Evolutionary conservation across 768 basidiomycete genomes (phyloP).

Genomic region (Pleurotus salmoneostramineus): DNA sequence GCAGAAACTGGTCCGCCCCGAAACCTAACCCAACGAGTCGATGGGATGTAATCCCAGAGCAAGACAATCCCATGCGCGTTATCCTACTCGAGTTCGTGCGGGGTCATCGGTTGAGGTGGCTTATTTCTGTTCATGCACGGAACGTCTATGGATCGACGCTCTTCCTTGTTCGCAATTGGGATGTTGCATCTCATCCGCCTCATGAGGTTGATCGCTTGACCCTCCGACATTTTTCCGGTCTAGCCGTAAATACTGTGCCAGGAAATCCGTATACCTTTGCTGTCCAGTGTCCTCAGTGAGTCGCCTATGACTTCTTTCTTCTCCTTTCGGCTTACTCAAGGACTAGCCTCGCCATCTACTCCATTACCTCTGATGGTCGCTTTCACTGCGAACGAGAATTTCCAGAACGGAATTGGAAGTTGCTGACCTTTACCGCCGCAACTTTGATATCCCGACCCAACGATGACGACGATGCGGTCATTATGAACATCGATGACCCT

Average conservation of each 20-base stretch:
- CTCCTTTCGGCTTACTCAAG: constrained; percentile 1
- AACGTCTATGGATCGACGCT: constrained; percentile 13
- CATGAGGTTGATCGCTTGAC: constrained; percentile 38
- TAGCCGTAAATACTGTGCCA: constrained; percentile 41
- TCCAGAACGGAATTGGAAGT: constrained; percentile 25
- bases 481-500: constrained; percentile 32
- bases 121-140: constrained; percentile 40
- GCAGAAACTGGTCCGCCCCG: constrained; percentile 45
- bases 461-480: constrained; percentile 22
- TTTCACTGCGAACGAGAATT: constrained; percentile 28
- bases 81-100: constrained; percentile 46
- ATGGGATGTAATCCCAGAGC: constrained; percentile 19
- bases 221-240: constrained; percentile 32
- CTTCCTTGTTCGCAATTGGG: constrained; percentile 55
- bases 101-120: constrained; percentile 32
- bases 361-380: constrained; percentile 30
- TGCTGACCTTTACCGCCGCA: constrained; percentile 31
- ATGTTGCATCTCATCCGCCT: constrained; percentile 29
- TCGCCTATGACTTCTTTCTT: neutral
- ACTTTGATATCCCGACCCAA: constrained; percentile 32
- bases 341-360: constrained; percentile 37
- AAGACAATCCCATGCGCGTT: constrained; percentile 26
- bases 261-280: constrained; percentile 31
- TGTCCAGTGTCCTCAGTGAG: constrained; percentile 39
- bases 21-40: constrained; percentile 27